These are phyloP conservation scores for Talaromyces stipitatus DNA, from an alignment of 495 filamentous ascomycete genomes.

Conservation along the genomic window DNA sequence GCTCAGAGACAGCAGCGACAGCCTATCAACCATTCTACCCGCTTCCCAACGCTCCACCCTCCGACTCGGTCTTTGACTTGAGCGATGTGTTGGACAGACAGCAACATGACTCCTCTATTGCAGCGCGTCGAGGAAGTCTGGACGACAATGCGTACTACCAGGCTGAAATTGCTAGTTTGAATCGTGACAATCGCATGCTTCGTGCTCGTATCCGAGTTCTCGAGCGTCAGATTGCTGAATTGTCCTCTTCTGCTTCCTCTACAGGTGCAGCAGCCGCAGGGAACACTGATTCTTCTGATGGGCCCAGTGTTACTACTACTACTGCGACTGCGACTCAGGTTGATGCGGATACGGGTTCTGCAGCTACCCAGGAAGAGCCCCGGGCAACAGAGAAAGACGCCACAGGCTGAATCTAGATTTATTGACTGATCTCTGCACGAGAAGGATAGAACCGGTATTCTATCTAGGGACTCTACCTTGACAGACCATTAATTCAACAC, in stretches of 20 bases:
- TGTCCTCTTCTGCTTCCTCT: slow-evolving; percentile 9
- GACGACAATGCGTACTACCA: slow-evolving; percentile 88
- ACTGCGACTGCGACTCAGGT: too few relatives aligned
- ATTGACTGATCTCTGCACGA: too few relatives aligned
- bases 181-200: slow-evolving; percentile 91
- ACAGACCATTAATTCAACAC: too few relatives aligned
- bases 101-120: neutral
- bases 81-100: neutral
- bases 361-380: neutral
- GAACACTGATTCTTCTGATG: neutral
- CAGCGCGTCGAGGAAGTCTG: slow-evolving; percentile 39
- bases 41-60: neutral
- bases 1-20: slow-evolving; percentile 22
- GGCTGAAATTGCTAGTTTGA: slow-evolving; percentile 80
- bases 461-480: too few relatives aligned
- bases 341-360: neutral
- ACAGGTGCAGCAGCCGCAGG: neutral
- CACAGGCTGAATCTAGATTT: neutral
- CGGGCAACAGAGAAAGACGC: neutral
- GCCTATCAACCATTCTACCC: neutral
- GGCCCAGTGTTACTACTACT: too few relatives aligned
- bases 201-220: slow-evolving; percentile 77
- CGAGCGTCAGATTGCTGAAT: slow-evolving; percentile 37
- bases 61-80: neutral
- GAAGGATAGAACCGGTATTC: too few relatives aligned